Base-by-base conservation (phyloP, 768 basidiomycete genomes). In the Tricholoma flavovirens region DNA sequence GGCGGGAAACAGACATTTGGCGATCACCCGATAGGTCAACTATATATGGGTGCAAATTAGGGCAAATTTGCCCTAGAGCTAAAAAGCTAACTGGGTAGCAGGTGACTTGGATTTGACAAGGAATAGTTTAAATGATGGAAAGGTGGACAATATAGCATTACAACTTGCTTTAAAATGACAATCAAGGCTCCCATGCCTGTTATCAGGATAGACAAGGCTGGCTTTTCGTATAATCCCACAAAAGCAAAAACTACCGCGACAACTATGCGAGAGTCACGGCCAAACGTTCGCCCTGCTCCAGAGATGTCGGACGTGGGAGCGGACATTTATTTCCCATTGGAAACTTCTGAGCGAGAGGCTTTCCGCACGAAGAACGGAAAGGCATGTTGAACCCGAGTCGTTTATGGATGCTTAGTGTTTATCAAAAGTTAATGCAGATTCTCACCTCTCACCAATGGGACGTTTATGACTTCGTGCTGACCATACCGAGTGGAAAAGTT, bases 391-490 rank as follows among this genome's bases (percentile, higher is more conserved):
- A 15, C 48, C 19, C 12, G 24, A 26, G 24, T 22, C 8, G 24
- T 17, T 7, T n/a, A 17, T 38, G 32, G n/a, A 29, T 46, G 29
- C 19, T 10, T 12, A 49, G 24, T 40, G 29, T 26, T 15, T 15
- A 19, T 49, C 29, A 56, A 43, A 49, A 40, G n/a, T 12, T 32
- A 15, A 32, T 8, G n/a, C 59, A 84, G 83, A 69, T 65, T 51
- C 50, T 84, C 29, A 80, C 82, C 22, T 60, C 70, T 2, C 76
- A 83, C 63, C 81, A 80, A 58, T 86, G 83, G 83, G 77, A 73
- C 9, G 81, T 84, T 0, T 86, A 85, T 53, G 83, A 86, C 62
- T 77, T 77, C 56, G 64, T 74, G 4, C 62, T 68, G 38, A 75
- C 69, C 1, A 80, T 84, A 22, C 83, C 83, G 0, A 59, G 49